Evolutionary conservation across 352 stramenopile species (phyloP).

Genomic region (Phytophthora pisi): DNA sequence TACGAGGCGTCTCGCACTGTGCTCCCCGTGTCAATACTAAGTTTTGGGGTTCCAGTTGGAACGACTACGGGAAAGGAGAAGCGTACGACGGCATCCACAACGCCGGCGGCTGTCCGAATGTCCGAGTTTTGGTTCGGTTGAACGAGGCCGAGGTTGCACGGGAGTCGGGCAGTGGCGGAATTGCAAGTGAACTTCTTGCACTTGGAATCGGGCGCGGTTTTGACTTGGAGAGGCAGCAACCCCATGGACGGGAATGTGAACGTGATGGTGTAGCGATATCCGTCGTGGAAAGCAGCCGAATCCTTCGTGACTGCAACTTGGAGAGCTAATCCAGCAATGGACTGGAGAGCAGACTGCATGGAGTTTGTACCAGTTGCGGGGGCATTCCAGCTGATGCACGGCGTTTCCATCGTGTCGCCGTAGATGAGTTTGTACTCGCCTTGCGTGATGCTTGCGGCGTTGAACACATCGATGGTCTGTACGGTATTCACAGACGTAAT

Average conservation of each 20-base stretch:
- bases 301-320: conserved; percentile 49
- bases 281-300: conserved; percentile 51
- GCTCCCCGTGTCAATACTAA: conserved; percentile 50
- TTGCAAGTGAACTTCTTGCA: conserved; percentile 51
- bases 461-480: conserved; percentile 72
- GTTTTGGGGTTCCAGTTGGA: conserved; percentile 29
- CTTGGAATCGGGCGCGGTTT: conserved; percentile 2
- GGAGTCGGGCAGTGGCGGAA: conserved; percentile 16
- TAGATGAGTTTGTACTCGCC: conserved; percentile 68
- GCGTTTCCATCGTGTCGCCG: conserved; percentile 32
- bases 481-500: conserved; percentile 41
- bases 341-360: conserved; percentile 51
- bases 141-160: conserved; percentile 46
- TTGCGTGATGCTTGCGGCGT: conserved; percentile 46
- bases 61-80: conserved; percentile 63
- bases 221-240: conserved; percentile 46
- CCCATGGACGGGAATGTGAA: conserved; percentile 62
- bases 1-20: conserved; percentile 43
- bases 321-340: conserved; percentile 43
- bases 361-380: conserved; percentile 30
- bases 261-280: conserved; percentile 50
- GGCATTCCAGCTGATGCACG: conserved; percentile 69
- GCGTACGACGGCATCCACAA: conserved; percentile 53
- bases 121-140: conserved; percentile 53
- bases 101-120: conserved; percentile 42